A percentile compares a stretch with the other conserved stretches of the same genome.
These are phyloP conservation scores for Aspergillus arachidicola DNA, from an alignment of 2,329 filamentous ascomycete species.

Conservation along the genomic window DNA sequence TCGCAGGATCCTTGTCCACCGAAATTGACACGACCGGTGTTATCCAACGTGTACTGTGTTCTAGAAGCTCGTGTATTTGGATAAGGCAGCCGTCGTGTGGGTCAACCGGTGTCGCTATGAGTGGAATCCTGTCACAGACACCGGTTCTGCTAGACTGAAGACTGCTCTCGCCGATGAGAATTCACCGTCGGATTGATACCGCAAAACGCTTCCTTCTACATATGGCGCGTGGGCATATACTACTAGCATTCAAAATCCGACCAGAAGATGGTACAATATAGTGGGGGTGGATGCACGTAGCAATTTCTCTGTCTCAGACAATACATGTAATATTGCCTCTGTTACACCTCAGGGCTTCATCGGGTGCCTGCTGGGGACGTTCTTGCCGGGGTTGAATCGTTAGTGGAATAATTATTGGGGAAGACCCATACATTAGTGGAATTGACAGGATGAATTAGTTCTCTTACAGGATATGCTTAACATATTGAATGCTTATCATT, in stretches of 20 bases:
- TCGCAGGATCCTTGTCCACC: not conserved
- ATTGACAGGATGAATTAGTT: not conserved
- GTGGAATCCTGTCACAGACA: not conserved
- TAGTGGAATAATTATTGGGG: not conserved
- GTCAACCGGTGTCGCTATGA: not conserved
- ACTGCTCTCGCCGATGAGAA: not conserved
- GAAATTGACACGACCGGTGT: not conserved
- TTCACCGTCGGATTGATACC: not conserved
- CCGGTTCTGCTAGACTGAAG: not conserved
- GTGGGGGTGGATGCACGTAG: not conserved
- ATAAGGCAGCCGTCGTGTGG: constrained; percentile 1
- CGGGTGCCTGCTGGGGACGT: not conserved
- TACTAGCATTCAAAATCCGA: not conserved
- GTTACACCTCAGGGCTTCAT: not conserved
- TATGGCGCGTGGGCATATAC: not conserved
- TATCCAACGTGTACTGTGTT: not conserved
- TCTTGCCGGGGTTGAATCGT: not conserved
- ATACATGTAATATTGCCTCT: not conserved
- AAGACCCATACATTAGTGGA: not conserved
- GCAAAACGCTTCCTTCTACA: not conserved
- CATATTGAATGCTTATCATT: not conserved
- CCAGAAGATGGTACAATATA: not conserved
- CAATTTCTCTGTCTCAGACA: not conserved
- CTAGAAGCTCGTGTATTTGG: not conserved
- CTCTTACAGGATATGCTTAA: not conserved